Evolutionary conservation across 331 rosid genomes (phyloP).

Genomic region (Cydonia oblonga): DNA sequence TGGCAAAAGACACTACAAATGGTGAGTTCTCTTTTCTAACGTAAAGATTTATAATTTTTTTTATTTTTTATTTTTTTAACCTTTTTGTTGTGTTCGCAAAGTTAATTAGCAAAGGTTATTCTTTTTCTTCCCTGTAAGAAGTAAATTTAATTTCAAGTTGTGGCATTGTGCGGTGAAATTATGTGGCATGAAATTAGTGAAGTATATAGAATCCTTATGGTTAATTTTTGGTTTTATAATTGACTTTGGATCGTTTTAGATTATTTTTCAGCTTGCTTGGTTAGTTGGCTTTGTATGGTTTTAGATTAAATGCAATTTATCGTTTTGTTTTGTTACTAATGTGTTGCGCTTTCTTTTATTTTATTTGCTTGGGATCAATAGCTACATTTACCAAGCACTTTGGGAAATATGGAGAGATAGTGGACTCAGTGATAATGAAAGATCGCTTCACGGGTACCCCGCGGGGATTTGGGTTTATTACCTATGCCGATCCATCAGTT

Average conservation of each 20-base stretch:
- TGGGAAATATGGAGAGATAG: constrained; percentile 50
- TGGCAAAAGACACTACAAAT: constrained; percentile 43
- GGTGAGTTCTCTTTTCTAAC: constrained; percentile 15
- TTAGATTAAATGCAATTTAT: too few species aligned
- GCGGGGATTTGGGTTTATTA: constrained; percentile 47
- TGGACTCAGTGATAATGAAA: constrained; percentile 47
- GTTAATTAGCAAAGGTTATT: background rate
- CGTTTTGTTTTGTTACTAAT: constrained; percentile 4
- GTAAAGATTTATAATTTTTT: background rate
- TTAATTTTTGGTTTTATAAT: background rate
- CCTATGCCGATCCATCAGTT: constrained; percentile 54
- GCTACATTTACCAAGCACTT: constrained; percentile 42
- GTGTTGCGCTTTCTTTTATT: background rate
- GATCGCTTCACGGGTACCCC: constrained; percentile 34
- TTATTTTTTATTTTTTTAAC: too few species aligned
- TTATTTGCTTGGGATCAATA: background rate
- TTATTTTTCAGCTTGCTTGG: background rate
- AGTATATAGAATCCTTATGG: background rate
- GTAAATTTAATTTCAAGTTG: background rate
- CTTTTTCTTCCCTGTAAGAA: background rate
- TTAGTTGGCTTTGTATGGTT: background rate
- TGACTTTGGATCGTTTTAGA: background rate
- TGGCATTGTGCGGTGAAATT: background rate
- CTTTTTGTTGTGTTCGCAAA: background rate
- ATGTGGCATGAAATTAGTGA: background rate